Conservation (phyloP, 2,329 filamentous ascomycete species). For the Apiospora hydei region DNA sequence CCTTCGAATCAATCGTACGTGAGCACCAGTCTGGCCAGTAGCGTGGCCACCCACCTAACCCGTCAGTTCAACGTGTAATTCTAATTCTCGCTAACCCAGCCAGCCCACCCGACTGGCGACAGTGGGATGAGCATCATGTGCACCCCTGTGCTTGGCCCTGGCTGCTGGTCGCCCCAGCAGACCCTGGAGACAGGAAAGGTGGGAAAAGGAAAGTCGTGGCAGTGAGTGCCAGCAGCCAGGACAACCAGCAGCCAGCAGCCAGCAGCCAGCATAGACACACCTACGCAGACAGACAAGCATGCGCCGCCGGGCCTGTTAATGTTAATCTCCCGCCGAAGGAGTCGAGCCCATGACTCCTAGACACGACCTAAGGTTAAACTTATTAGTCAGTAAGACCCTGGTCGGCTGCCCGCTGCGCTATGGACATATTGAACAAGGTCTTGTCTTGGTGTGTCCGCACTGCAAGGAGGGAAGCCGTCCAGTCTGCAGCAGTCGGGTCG, state of each 20-base stretch:
- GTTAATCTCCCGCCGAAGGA: constrained; percentile 15
- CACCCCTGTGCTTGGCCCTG: neutral
- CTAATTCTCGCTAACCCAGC: neutral
- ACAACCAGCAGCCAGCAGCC: too few relatives aligned
- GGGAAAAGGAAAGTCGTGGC: neutral
- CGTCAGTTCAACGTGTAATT: neutral
- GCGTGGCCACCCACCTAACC: constrained; percentile 1
- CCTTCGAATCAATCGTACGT: neutral
- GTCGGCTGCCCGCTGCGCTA: neutral
- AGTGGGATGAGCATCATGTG: constrained; percentile 6
- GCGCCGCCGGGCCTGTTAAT: neutral
- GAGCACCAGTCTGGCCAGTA: constrained; percentile 4
- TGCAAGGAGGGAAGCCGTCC: neutral
- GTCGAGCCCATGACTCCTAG: neutral
- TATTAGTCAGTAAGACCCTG: neutral
- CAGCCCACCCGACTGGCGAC: neutral
- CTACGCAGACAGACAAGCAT: neutral
- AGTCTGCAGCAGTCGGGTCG: neutral
- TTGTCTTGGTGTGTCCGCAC: constrained; percentile 16
- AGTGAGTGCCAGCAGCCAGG: too few relatives aligned
- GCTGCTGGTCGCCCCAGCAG: neutral
- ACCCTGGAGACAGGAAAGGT: neutral
- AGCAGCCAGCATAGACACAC: neutral
- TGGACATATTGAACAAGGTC: neutral
- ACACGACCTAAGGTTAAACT: constrained; percentile 4